phyloP scores from a whole-genome alignment of 2,329 filamentous ascomycete genomes.

The Juglanconis oblonga region DNA sequence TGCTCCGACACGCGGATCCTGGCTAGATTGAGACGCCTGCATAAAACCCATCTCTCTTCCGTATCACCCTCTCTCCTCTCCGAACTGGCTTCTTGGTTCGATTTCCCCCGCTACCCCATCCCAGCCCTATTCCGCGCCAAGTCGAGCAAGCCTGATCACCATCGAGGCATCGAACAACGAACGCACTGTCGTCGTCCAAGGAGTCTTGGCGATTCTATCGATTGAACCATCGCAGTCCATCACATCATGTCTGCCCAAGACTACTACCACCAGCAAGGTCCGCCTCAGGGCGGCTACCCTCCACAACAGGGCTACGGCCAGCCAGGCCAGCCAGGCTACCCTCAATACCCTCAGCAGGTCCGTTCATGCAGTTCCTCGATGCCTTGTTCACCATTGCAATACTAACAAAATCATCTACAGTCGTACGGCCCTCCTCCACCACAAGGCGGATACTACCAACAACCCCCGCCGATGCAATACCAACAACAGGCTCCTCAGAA shows the following conservation, averaged over 20 bases:
- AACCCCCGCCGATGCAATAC: constrained; percentile 44
- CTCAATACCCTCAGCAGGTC: constrained; percentile 43
- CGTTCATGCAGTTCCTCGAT: constrained; percentile 19
- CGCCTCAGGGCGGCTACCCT: constrained; percentile 25
- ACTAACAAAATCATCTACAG: constrained; percentile 23
- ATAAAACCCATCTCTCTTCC: constrained; percentile 5
- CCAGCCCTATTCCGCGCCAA: constrained; percentile 11
- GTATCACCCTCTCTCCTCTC: background rate
- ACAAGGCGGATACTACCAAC: constrained; percentile 39
- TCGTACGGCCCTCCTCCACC: constrained; percentile 33
- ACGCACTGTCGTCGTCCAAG: background rate
- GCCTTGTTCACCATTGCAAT: background rate
- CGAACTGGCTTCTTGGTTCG: background rate
- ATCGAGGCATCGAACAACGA: background rate
- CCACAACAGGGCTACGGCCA: constrained; percentile 19
- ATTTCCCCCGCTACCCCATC: constrained; percentile 1
- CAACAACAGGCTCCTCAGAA: constrained; percentile 39
- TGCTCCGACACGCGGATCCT: constrained; percentile 7
- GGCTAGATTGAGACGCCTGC: background rate
- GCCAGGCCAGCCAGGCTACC: constrained; percentile 29
- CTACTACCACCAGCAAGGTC: constrained; percentile 34
- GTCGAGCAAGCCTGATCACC: background rate
- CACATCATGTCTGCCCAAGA: constrained; percentile 32
- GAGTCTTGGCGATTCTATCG: background rate
- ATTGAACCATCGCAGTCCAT: constrained; percentile 1